These are phyloP conservation scores for Backusella sp. DNA, from an alignment of 192 early-diverging fungal species.

Conservation along the genomic window DNA sequence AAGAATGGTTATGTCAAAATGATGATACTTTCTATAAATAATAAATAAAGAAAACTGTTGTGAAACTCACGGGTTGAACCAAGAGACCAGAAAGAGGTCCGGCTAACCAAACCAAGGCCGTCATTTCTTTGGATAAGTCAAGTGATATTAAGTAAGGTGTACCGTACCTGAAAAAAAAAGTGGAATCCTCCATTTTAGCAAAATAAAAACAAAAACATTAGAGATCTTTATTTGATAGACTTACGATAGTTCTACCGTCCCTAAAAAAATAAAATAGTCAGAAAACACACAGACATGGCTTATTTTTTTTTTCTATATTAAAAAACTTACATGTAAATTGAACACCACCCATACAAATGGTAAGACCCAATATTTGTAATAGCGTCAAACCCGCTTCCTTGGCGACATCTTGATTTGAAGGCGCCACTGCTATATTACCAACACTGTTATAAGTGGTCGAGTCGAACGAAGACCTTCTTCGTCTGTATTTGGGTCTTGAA, in stretches of 20 bases:
- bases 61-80: conserved; percentile 13
- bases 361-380: conserved; percentile 43
- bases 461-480: conserved; percentile 36
- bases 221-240: background rate
- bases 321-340: conserved; percentile 67
- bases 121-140: conserved; percentile 58
- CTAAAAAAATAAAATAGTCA: conserved; percentile 40
- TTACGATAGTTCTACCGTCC: conserved; percentile 70
- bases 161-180: conserved; percentile 55
- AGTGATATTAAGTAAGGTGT: conserved; percentile 71
- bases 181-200: background rate
- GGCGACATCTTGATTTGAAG: background rate
- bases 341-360: conserved; percentile 62
- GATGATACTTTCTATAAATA: background rate
- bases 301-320: background rate
- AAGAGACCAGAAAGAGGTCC: conserved; percentile 64
- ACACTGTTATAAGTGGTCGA: conserved; percentile 33
- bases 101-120: conserved; percentile 78
- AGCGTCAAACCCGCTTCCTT: conserved; percentile 24
- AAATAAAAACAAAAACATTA: background rate
- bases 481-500: conserved; percentile 19
- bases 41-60: background rate
- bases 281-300: background rate
- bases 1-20: conserved; percentile 28
- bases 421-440: conserved; percentile 10